Percentiles rank a stretch among this genome's conserved stretches.
These are phyloP conservation scores for Wickerhamiella nectarea DNA, from an alignment of 805 yeast genomes.

Conservation along the genomic window DNA sequence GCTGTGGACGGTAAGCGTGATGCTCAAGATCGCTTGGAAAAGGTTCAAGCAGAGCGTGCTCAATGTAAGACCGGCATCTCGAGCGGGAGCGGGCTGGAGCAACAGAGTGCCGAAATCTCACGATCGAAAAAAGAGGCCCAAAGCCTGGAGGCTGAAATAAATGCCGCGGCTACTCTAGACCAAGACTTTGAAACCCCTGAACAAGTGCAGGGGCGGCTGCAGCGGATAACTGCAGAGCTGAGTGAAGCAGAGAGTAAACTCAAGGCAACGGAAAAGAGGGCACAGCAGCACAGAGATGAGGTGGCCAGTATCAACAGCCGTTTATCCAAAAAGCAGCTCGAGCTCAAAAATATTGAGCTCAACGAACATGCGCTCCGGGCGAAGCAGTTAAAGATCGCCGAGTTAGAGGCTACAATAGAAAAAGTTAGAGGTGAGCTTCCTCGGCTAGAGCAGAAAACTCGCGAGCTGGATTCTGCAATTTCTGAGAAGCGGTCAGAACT, in stretches of 20 bases:
- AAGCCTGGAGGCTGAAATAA: conserved; percentile 2
- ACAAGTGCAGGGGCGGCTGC: conserved; percentile 15
- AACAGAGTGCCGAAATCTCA: not conserved
- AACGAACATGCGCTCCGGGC: conserved; percentile 10
- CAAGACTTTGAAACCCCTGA: conserved; percentile 6
- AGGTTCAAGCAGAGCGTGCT: not conserved
- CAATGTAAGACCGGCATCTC: not conserved
- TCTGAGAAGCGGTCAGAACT: not conserved
- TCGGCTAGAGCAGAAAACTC: not conserved
- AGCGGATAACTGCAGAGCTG: conserved; percentile 1
- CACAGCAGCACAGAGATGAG: not conserved
- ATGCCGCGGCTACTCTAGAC: conserved; percentile 1
- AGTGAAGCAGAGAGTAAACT: conserved; percentile 7
- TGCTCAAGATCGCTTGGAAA: not conserved
- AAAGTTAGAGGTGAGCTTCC: not conserved
- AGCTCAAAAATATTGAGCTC: conserved; percentile 11
- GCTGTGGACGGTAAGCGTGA: not conserved
- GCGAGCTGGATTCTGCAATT: not conserved
- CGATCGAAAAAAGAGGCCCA: not conserved
- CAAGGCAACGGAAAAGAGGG: not conserved
- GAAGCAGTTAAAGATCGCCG: conserved; percentile 1
- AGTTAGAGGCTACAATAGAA: conserved; percentile 7
- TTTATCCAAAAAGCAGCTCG: conserved; percentile 6
- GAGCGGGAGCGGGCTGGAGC: not conserved
- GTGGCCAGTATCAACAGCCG: not conserved